phyloP scores from a whole-genome alignment of 2,329 filamentous ascomycete genomes.

The Aspergillaceae sp. region DNA sequence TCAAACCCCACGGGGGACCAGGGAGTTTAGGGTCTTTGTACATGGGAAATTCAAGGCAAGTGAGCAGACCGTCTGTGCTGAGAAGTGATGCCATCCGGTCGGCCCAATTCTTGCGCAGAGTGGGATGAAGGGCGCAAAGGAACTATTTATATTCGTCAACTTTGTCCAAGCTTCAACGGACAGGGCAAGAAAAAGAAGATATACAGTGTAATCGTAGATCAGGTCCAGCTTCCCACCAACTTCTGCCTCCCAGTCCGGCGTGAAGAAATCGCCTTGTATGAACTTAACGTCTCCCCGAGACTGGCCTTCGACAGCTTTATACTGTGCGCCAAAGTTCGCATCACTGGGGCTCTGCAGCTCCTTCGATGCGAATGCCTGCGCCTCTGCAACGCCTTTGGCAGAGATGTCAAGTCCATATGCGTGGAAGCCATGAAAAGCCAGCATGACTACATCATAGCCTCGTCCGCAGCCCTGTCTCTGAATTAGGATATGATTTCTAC shows the following conservation, averaged over 20 bases:
- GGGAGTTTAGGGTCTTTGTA: slow-evolving; percentile 27
- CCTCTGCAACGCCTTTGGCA: slow-evolving; percentile 13
- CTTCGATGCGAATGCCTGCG: slow-evolving; percentile 11
- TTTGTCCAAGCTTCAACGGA: too few relatives aligned
- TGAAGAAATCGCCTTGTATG: slow-evolving; percentile 46
- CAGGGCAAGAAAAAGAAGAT: slow-evolving; percentile 9
- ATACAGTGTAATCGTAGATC: slow-evolving; percentile 56
- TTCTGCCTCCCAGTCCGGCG: slow-evolving; percentile 44
- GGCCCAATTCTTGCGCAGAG: slow-evolving; percentile 48
- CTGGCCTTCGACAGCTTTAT: neutral
- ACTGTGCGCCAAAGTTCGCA: slow-evolving; percentile 10
- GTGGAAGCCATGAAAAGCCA: slow-evolving; percentile 25
- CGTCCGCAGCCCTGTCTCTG: slow-evolving; percentile 24
- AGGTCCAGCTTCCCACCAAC: slow-evolving; percentile 51
- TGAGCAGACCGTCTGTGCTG: slow-evolving; percentile 42
- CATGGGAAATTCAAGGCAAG: slow-evolving; percentile 44
- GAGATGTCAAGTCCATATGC: slow-evolving; percentile 24
- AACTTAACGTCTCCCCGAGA: neutral
- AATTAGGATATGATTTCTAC: neutral
- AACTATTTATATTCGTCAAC: slow-evolving; percentile 38
- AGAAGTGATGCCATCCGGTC: slow-evolving; percentile 45
- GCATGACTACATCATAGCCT: slow-evolving; percentile 26
- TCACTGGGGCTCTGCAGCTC: slow-evolving; percentile 11
- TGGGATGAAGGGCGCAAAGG: slow-evolving; percentile 51
- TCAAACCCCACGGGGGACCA: slow-evolving; percentile 34